A percentile compares a stretch with the other conserved stretches of the same genome.
phyloP scores from a whole-genome alignment of 2,329 filamentous ascomycete genomes.

The Cladosporium austrohemisphaericum region DNA sequence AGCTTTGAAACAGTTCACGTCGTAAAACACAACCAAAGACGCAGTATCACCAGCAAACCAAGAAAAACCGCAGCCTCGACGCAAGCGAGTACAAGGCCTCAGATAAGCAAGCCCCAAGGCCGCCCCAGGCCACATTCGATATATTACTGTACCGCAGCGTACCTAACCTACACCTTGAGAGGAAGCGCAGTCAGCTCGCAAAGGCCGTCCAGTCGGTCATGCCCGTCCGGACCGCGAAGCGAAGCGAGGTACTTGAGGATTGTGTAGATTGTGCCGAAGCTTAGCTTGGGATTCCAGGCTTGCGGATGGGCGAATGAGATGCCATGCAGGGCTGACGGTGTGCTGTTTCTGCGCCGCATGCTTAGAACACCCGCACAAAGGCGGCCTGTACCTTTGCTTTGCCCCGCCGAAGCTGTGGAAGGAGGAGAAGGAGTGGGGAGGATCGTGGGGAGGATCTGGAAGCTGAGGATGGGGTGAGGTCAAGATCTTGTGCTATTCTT shows the following conservation, averaged over 20 bases:
- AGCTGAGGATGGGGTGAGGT: no score
- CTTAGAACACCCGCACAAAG: no score
- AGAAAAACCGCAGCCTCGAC: neutral
- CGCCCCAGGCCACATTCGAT: neutral
- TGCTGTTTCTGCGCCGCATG: no score
- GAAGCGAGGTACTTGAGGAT: constrained; percentile 2
- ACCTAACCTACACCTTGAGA: neutral
- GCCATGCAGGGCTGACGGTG: neutral
- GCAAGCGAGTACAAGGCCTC: neutral
- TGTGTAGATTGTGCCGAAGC: no score
- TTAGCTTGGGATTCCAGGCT: neutral
- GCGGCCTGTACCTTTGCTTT: no score
- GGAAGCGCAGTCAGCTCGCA: neutral
- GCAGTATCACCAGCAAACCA: no score
- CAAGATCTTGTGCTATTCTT: no score
- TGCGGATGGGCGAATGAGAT: constrained; percentile 1
- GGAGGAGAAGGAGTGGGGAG: no score
- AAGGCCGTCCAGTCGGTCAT: neutral
- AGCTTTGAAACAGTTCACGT: no score
- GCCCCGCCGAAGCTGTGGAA: no score
- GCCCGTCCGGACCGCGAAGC: neutral
- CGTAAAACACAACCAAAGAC: no score
- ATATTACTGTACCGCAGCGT: neutral
- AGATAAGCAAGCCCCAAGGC: neutral
- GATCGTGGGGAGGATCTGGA: no score